These are phyloP conservation scores for Auxenochlorella pyrenoidosa DNA, from an alignment of 139 green algal species.

Conservation along the genomic window DNA sequence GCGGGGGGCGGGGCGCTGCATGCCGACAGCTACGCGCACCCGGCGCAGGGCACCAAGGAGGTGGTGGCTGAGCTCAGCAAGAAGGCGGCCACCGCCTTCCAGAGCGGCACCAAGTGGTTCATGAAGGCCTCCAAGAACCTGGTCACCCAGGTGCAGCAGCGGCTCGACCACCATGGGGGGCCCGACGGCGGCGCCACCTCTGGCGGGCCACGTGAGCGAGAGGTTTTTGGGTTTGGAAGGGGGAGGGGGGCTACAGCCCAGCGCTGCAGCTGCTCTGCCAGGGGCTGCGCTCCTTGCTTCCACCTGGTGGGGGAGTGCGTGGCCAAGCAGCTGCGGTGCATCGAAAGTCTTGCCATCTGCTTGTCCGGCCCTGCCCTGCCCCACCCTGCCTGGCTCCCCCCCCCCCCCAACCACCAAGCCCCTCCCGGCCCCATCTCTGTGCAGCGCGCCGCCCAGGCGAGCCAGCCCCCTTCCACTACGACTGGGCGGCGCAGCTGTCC, in stretches of 20 bases:
- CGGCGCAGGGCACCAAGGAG: background rate
- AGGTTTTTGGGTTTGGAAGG: too few relatives aligned
- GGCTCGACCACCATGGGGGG: conserved; percentile 6
- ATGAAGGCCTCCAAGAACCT: conserved; percentile 47
- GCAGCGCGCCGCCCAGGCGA: background rate
- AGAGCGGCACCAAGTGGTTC: conserved; percentile 48
- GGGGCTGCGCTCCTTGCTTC: too few relatives aligned
- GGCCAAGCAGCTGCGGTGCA: too few relatives aligned
- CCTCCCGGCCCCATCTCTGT: too few relatives aligned
- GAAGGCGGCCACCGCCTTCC: conserved; percentile 39
- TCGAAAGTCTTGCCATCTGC: background rate
- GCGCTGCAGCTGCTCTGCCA: too few relatives aligned
- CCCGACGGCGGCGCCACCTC: background rate
- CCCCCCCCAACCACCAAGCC: too few relatives aligned
- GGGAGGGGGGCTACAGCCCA: too few relatives aligned
- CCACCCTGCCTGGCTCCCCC: background rate
- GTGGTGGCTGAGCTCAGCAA: conserved; percentile 27
- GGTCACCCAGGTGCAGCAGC: conserved; percentile 41
- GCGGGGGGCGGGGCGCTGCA: background rate
- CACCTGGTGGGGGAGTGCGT: too few relatives aligned
- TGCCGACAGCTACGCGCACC: background rate
- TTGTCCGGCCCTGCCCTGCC: background rate
- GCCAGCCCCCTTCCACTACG: conserved; percentile 23
- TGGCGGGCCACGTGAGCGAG: background rate
- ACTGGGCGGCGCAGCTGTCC: conserved; percentile 58